Base-by-base conservation (phyloP, 257 asterid species). In the Fraxinus cuspidata region DNA sequence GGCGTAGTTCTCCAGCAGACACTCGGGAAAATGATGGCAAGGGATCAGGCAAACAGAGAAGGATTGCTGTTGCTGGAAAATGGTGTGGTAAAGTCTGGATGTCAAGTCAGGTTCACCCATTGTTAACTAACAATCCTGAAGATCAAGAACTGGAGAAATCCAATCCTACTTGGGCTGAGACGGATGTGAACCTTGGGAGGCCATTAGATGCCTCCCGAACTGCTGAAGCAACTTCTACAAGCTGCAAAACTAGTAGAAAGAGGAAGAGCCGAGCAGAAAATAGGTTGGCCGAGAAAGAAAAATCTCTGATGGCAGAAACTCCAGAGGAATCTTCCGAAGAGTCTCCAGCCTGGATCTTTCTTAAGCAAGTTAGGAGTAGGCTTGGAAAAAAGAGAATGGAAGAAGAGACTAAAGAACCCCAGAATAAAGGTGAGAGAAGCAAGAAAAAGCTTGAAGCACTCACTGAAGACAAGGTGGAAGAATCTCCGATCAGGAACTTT, bases 61-160 rank as follows among this genome's bases (percentile, higher is more conserved):
- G 88, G 92, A 76, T 84, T 49, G 78, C 81, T 47, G 97, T 93
- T 87, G 97, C 95, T 75, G 99, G 99, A 53, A 96, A 92, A 85
- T 96, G 99, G 99, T 96, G 99, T 71, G 99, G 99, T 44, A 93
- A 89, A 88, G 94, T 96, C 70, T 96, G 99, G 99, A 93, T 88
- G 97, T 90, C 97, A 3, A 89, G 83, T 84, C 99, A 93, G 83
- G 97, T 89, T 80, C 99, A 96, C 76, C 97, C 97, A 3, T 77
- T 90, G 81, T 85, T 96, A 37, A 87, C 88, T 72, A 87, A 88
- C 60, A 84, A 82, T 80, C 63, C 19, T 16, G 89, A 87, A 64
- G 92, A 81, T 67, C 75, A 51, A 23, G 86, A 84, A 81, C 84
- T 63, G 82, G 87, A 80, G 74, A 71, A 74, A 58, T 78, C 49